These are phyloP conservation scores for Suillus hirtellus DNA, from an alignment of 768 basidiomycete species.

Conservation along the genomic window DNA sequence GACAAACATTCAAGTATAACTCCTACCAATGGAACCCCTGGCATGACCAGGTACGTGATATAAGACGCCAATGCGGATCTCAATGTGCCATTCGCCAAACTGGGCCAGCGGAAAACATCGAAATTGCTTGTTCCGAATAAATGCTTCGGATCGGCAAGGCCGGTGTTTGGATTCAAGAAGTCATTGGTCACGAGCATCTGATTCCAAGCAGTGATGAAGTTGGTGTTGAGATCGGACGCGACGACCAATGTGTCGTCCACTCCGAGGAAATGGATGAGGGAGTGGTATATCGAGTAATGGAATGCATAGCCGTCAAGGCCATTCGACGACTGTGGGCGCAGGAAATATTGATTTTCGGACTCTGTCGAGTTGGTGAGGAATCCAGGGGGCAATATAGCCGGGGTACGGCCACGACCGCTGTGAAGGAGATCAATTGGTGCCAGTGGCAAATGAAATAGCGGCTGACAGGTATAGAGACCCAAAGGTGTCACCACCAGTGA, in stretches of 20 bases:
- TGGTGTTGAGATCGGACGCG: conserved; percentile 59
- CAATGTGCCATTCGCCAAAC: conserved; percentile 81
- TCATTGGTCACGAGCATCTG: conserved; percentile 88
- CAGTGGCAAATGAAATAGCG: neutral
- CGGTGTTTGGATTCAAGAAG: conserved; percentile 71
- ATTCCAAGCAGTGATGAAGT: conserved; percentile 91
- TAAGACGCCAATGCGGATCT: conserved; percentile 77
- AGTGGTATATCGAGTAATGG: conserved; percentile 93
- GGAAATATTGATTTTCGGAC: conserved; percentile 69
- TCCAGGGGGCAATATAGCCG: conserved; percentile 63
- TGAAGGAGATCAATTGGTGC: neutral
- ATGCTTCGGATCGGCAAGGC: conserved; percentile 70
- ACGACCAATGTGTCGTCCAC: conserved; percentile 88
- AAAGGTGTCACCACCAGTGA: conserved; percentile 92
- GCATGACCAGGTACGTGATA: conserved; percentile 78
- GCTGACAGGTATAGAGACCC: conserved; percentile 82
- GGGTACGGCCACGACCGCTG: conserved; percentile 88
- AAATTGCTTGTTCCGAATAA: conserved; percentile 94
- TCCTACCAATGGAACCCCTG: conserved; percentile 75
- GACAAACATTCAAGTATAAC: too few relatives aligned
- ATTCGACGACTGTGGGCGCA: conserved; percentile 61
- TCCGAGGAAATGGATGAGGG: conserved; percentile 83
- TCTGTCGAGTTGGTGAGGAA: conserved; percentile 69
- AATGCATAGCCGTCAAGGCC: conserved; percentile 83
- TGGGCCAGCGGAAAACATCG: conserved; percentile 93